These are phyloP conservation scores for Ramicandelaber brevisporus DNA, from an alignment of 192 early-diverging fungal species.

Conservation along the genomic window DNA sequence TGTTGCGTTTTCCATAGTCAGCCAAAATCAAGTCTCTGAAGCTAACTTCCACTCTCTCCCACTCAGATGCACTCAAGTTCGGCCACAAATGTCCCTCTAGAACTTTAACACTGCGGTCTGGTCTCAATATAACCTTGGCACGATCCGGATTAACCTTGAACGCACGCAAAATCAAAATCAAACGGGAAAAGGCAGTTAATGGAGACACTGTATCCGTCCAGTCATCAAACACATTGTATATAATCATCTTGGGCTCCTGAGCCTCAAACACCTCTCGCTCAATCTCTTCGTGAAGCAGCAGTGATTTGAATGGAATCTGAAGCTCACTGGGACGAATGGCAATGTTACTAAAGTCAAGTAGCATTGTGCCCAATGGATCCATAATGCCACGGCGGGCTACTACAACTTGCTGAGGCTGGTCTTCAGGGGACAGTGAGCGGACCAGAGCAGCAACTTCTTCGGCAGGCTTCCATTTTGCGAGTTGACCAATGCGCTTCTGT, in stretches of 20 bases:
- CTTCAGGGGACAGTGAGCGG: slow-evolving; percentile 93
- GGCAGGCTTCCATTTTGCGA: slow-evolving; percentile 99
- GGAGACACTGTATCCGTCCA: slow-evolving; percentile 87
- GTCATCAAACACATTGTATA: slow-evolving; percentile 84
- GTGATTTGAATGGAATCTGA: slow-evolving; percentile 93
- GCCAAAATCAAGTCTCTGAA: slow-evolving; percentile 93
- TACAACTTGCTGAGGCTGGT: slow-evolving; percentile 99
- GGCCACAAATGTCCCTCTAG: slow-evolving; percentile 98
- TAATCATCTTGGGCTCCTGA: slow-evolving; percentile 88
- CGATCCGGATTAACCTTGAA: slow-evolving; percentile 96
- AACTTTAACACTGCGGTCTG: slow-evolving; percentile 78
- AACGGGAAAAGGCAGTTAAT: slow-evolving; percentile 94
- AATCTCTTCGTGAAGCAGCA: slow-evolving; percentile 95
- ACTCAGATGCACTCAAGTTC: slow-evolving; percentile 83
- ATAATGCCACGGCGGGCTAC: slow-evolving; percentile 98
- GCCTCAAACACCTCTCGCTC: slow-evolving; percentile 96
- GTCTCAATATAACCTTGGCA: slow-evolving; percentile 85
- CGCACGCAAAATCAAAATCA: slow-evolving; percentile 86
- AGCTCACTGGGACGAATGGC: slow-evolving; percentile 95
- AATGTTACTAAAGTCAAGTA: slow-evolving; percentile 95
- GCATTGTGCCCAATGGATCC: slow-evolving; percentile 81
- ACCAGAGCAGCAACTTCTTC: slow-evolving; percentile 99
- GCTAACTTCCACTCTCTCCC: slow-evolving; percentile 83
- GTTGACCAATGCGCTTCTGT: slow-evolving; percentile 95
- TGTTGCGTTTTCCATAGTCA: slow-evolving; percentile 99